Evolutionary conservation across 768 basidiomycete genomes (phyloP), one percentile per base, ranked within the genome.

Genomic region (Lentinus brumalis): DNA sequence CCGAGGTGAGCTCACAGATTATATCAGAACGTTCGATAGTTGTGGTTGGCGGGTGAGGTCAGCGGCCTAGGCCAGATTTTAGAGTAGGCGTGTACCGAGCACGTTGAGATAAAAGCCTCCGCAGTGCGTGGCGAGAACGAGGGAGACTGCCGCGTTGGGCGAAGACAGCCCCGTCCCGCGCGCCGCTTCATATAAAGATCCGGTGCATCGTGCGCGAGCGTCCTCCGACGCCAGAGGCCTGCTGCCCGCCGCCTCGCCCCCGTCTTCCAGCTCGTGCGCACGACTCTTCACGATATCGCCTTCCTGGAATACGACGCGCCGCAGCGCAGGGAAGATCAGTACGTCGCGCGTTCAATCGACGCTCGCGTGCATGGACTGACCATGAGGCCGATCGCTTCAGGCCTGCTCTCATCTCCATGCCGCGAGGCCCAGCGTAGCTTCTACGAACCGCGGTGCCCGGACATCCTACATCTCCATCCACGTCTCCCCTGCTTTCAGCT

Each of bases 151-250:
- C 57, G 40, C 18, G 30, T 62, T 58, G 56, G 46, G 56, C 51
- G 56, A 58, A 35, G 44, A 51, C 47, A 50, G 57, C 51, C 46
- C 46, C 46, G 46, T 26, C 46, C 54, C 45, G 63, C 54, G 62
- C 58, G 50, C 52, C 53, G 63, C 39, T 55, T 65, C 65, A 62
- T 70, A 68, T 70, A 70, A 65, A 70, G 69, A 67, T 70, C 69
- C 69, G 69, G 59, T 49, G 62, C 62, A 66, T 66, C 66, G 53
- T 63, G 59, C 66, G 67, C 67, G 58, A 54, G 62, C 59, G 66
- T 62, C 58, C 61, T 59, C 61, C 55, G 50, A 64, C 63, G 52
- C 41, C 64, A 39, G 56, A 57, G 57, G 55, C 30, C 53, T 56
- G 55, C 52, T 44, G 51, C 64, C 32, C 64, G 64, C 57, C 62